Evolutionary conservation across 2,329 filamentous ascomycete genomes (phyloP), one percentile per base, ranked within the genome.

Genomic region (Fusarium anguioides): DNA sequence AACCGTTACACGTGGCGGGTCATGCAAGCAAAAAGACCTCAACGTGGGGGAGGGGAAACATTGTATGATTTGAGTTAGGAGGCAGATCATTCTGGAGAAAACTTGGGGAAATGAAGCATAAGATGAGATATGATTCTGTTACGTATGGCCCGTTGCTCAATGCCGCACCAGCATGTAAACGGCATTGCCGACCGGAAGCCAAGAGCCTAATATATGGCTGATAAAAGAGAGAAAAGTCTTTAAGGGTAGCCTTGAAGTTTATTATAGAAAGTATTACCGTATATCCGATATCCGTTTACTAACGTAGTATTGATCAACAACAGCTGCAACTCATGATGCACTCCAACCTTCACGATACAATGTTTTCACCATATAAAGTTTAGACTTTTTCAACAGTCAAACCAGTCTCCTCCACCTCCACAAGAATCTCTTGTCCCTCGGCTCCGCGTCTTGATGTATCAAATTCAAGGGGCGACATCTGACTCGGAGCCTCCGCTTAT

Each of bases 401-500:
- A 29, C n/a, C n/a, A n/a, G n/a, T 49, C 29, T 39, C 6, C 11
- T 46, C 60, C 42, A 6, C 14, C 7, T 18, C 27, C 27, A 29
- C 27, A 29, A 10, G 27, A 10, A 15, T 2, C 46, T 39, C 31
- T 10, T 8, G 23, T 26, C 24, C 29, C 37, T 47, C 49, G 18
- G 18, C 44, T 55, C 37, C 57, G 20, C 46, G 50, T 40, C 44
- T 46, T 17, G 18, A 12, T 15, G n/a, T 17, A 35, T 23, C 44
- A 21, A 46, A 55, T 51, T 49, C 41, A 65, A 65, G 48, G 47
- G 64, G 46, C 50, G 31, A 65, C 46, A 47, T 65, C 26, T 68
- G 66, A 54, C 53, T 69, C 66, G 66, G 53, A 4, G 37, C 49
- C 64, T 65, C 64, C 59, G 59, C 51, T 55, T 33, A 31, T 31